phyloP scores from a whole-genome alignment of 108 stramenopile genomes.

The Bacterosira constricta region DNA sequence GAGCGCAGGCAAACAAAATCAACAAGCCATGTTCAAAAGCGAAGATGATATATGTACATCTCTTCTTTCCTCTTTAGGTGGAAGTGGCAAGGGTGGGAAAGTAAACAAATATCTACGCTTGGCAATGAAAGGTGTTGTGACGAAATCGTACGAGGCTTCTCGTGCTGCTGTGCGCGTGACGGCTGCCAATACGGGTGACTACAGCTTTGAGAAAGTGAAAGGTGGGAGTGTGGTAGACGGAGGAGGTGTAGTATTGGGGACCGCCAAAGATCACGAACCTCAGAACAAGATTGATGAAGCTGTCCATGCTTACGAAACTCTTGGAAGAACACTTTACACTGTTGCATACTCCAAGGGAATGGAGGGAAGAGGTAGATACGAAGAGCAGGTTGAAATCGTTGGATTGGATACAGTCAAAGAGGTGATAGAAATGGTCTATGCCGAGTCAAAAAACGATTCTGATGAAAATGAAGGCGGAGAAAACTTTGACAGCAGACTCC shows the following conservation, averaged over 20 bases:
- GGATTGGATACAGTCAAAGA: constrained; percentile 61
- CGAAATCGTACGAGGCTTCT: constrained; percentile 78
- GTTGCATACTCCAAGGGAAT: constrained; percentile 72
- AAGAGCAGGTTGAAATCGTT: constrained; percentile 76
- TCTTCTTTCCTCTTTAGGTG: constrained; percentile 63
- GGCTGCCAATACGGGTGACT: constrained; percentile 62
- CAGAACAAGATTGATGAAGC: not conserved
- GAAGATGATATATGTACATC: constrained; percentile 71
- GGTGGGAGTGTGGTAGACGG: constrained; percentile 23
- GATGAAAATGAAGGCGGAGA: constrained; percentile 10
- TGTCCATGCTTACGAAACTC: constrained; percentile 1
- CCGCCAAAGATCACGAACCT: constrained; percentile 8
- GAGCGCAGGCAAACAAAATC: not conserved
- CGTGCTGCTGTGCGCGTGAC: constrained; percentile 68
- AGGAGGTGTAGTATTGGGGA: constrained; percentile 32
- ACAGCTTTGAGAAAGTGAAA: constrained; percentile 36
- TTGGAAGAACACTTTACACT: constrained; percentile 33
- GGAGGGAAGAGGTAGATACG: constrained; percentile 66
- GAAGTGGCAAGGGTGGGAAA: constrained; percentile 47
- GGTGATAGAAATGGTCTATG: constrained; percentile 66
- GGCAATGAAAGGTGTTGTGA: constrained; percentile 83
- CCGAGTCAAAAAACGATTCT: constrained; percentile 18
- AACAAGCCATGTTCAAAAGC: constrained; percentile 18
- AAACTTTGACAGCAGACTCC: constrained; percentile 51
- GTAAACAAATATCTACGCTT: constrained; percentile 62